These are phyloP conservation scores for Aethionema arabicum DNA, from an alignment of 345 rosid species.

Conservation along the genomic window DNA sequence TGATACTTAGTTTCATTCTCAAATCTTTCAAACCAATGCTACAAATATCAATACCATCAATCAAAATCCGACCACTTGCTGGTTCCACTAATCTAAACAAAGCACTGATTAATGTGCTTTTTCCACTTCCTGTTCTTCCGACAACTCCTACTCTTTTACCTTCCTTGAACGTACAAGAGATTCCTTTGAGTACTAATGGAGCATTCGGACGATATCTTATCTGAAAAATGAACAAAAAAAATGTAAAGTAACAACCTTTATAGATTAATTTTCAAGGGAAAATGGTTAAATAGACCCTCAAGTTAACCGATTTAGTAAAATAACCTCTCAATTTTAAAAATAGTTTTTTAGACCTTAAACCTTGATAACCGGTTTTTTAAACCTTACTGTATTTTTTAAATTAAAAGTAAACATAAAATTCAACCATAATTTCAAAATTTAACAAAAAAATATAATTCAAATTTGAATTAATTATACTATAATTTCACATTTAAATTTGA, in stretches of 20 bases:
- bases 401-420: too few relatives aligned
- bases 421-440: too few relatives aligned
- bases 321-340: too few relatives aligned
- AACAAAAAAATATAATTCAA: too few relatives aligned
- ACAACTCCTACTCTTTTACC: slow-evolving; percentile 82
- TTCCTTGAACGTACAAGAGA: slow-evolving; percentile 68
- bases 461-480: too few relatives aligned
- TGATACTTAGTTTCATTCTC: slow-evolving; percentile 87
- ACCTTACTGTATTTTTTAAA: too few relatives aligned
- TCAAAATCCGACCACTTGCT: slow-evolving; percentile 59
- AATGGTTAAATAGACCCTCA: too few relatives aligned
- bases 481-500: too few relatives aligned
- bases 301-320: too few relatives aligned
- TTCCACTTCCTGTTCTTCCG: slow-evolving; percentile 93
- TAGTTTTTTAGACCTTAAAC: too few relatives aligned
- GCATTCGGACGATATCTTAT: slow-evolving; percentile 69
- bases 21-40: slow-evolving; percentile 77
- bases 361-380: too few relatives aligned
- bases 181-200: slow-evolving; percentile 70
- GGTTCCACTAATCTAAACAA: slow-evolving; percentile 88
- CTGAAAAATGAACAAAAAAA: slow-evolving; percentile 35
- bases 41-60: slow-evolving; percentile 77
- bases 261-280: neutral
- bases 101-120: slow-evolving; percentile 82
- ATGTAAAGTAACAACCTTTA: slow-evolving; percentile 2